These are phyloP conservation scores for Gentiana dahurica DNA, from an alignment of 257 asterid genomes.

Conservation along the genomic window DNA sequence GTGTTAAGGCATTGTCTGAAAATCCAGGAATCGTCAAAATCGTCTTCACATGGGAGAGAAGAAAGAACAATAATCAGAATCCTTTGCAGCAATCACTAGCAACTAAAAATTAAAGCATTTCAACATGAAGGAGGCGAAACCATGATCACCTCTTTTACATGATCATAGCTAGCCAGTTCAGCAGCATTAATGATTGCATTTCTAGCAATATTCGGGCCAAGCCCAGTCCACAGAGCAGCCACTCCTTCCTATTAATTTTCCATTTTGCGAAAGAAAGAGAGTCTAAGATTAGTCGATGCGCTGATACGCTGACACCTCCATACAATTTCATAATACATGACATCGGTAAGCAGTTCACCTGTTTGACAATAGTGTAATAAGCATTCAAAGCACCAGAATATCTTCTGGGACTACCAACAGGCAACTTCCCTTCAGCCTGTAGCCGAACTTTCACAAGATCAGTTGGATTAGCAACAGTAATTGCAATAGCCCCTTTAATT, in stretches of 20 bases:
- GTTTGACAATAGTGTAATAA: conserved; percentile 56
- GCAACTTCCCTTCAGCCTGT: conserved; percentile 83
- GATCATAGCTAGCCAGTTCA: conserved; percentile 92
- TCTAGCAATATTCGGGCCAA: conserved; percentile 87
- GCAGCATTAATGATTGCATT: conserved; percentile 92
- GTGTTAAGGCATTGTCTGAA: conserved; percentile 65
- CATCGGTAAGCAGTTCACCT: conserved; percentile 36
- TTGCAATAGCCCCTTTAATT: conserved; percentile 80
- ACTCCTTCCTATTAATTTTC: conserved; percentile 71
- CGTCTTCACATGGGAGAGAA: conserved; percentile 35
- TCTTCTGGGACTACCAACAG: conserved; percentile 59
- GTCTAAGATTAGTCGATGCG: background rate
- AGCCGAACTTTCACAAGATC: conserved; percentile 96
- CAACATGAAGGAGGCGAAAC: conserved; percentile 3
- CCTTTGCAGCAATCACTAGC: background rate
- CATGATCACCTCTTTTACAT: conserved; percentile 60
- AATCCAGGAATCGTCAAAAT: conserved; percentile 69
- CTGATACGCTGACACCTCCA: background rate
- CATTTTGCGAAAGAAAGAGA: background rate
- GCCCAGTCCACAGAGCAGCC: conserved; percentile 89
- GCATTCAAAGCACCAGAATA: conserved; percentile 85
- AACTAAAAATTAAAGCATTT: background rate
- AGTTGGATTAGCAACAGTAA: conserved; percentile 91
- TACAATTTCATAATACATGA: background rate
- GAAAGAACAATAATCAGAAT: background rate